Evolutionary conservation across 106 monocot genomes (phyloP), one percentile per base, ranked within the genome.

Genomic region (Gastrodia elata): DNA sequence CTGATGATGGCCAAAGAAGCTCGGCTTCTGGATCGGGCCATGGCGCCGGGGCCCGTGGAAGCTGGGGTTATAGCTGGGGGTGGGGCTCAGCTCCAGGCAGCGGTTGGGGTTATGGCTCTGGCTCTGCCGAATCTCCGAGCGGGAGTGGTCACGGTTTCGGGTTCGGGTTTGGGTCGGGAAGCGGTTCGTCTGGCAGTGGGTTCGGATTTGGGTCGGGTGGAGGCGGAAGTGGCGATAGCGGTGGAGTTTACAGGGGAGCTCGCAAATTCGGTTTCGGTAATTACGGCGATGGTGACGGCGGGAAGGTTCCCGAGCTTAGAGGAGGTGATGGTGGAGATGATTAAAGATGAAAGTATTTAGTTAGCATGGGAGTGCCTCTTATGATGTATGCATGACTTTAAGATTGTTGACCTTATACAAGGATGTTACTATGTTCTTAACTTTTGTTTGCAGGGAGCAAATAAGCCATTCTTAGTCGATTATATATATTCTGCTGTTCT

Each of bases 101-200:
- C 36, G 84, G 86, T 5, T 88, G 80, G 84, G 91, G 80, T 20
- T 92, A 78, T 26, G 88, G 88, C 8, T 88, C 83, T 4, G 88
- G 86, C 22, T 88, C 88, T n/a, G 88, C 77, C 20, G 40, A 80
- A 44, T 78, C 77, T 13, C 84, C 86, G 6, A 59, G 73, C 30
- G 88, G 88, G 16, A 74, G 52, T 18, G 81, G 82, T 16, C 77
- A 35, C 28, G 88, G 88, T 11, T 81, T 55, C 18, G 87, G 87
- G 13, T 85, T 80, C 58, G 91, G 91, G 22, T 88, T 49, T 22
- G 91, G 91, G 4, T 73, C 55, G 10, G 91, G 87, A 11, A 49
- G 78, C 5, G 82, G 84, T n/a, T 55, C 86, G 81, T 6, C 46
- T 2, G 88, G 85, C 25, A 72, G 22, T 58, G 88, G 86, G 2